phyloP scores from a whole-genome alignment of 2,329 filamentous ascomycete genomes.

The Bisporella sp. region DNA sequence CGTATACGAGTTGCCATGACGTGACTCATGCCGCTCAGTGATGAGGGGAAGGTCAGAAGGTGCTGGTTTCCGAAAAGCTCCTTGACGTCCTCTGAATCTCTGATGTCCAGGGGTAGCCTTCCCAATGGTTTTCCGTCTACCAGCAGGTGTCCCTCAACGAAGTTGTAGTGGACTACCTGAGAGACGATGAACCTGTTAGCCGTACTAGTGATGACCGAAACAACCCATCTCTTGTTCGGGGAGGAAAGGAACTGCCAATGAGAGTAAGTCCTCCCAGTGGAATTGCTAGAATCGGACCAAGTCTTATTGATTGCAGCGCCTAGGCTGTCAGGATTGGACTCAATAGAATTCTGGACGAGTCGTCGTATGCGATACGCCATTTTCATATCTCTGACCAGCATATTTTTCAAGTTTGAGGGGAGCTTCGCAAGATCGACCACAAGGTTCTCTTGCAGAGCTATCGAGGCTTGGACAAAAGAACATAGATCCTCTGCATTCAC shows the following conservation, averaged over 20 bases:
- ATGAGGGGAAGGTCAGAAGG: slow-evolving; percentile 46
- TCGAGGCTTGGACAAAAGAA: slow-evolving; percentile 32
- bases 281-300: slow-evolving; percentile 34
- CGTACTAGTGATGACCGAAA: slow-evolving; percentile 22
- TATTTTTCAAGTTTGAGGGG: slow-evolving; percentile 27
- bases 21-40: slow-evolving; percentile 45
- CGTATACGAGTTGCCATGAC: slow-evolving; percentile 28
- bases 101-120: slow-evolving; percentile 46
- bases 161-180: slow-evolving; percentile 36
- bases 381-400: slow-evolving; percentile 41
- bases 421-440: slow-evolving; percentile 31
- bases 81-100: slow-evolving; percentile 33
- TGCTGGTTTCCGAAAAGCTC: slow-evolving; percentile 47
- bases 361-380: slow-evolving; percentile 31
- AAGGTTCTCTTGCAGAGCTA: slow-evolving; percentile 41
- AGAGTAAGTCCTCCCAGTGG: slow-evolving; percentile 10
- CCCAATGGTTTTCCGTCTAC: slow-evolving; percentile 41
- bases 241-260: slow-evolving; percentile 19
- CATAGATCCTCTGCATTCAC: slow-evolving; percentile 13
- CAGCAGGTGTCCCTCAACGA: slow-evolving; percentile 40
- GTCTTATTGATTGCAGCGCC: slow-evolving; percentile 29
- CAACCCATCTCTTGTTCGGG: slow-evolving; percentile 28
- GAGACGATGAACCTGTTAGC: slow-evolving; percentile 11
- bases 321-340: slow-evolving; percentile 23
- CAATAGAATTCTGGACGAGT: slow-evolving; percentile 31